These are phyloP conservation scores for Fusarium euwallaceae DNA, from an alignment of 2,329 filamentous ascomycete species.

Conservation along the genomic window DNA sequence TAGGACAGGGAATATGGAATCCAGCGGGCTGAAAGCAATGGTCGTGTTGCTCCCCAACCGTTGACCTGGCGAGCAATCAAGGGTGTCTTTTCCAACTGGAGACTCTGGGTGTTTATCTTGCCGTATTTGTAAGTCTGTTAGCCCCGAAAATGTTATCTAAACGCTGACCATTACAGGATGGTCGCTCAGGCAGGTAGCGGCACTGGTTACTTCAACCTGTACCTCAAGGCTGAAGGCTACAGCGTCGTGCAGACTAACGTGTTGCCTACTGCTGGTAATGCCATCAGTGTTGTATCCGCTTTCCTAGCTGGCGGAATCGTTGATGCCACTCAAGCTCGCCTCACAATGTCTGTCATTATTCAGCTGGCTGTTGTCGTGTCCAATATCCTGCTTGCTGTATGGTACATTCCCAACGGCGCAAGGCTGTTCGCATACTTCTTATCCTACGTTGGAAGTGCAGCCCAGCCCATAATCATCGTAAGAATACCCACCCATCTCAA, in stretches of 20 bases:
- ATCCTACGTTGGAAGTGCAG: neutral
- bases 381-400: neutral
- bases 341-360: neutral
- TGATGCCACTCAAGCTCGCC: neutral
- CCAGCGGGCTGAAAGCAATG: constrained; percentile 16
- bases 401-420: neutral
- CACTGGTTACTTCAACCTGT: neutral
- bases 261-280: neutral
- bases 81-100: neutral
- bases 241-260: neutral
- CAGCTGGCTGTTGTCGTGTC: neutral
- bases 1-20: constrained; percentile 25
- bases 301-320: neutral
- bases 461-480: neutral
- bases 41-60: constrained; percentile 18
- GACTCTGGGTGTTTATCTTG: neutral
- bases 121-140: neutral
- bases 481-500: neutral
- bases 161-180: neutral
- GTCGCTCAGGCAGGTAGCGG: neutral
- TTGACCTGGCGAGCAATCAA: constrained; percentile 3
- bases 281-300: neutral
- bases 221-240: neutral
- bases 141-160: neutral
- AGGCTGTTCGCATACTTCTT: neutral